A percentile compares a stretch with the other conserved stretches of the same genome.
Evolutionary conservation across 306 rosid genomes (phyloP).

Genomic region (Styphnolobium japonicum): DNA sequence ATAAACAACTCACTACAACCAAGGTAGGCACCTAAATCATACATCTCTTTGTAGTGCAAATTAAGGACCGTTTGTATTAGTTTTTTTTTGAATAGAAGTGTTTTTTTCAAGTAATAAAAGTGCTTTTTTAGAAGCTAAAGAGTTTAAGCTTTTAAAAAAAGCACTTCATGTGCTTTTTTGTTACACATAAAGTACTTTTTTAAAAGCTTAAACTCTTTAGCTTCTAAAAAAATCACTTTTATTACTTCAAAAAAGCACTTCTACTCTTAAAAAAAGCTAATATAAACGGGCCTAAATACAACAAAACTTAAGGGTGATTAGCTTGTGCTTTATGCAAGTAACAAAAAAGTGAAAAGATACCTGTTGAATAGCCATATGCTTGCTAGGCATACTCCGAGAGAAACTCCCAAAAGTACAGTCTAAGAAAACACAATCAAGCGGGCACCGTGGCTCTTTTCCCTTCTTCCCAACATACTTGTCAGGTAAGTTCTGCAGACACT

Average conservation of each 20-base stretch:
- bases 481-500: conserved; percentile 61
- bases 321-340: background rate
- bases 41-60: background rate
- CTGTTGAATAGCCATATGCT: conserved; percentile 57
- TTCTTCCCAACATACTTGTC: conserved; percentile 62
- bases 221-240: too few relatives aligned
- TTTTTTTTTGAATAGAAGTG: too few relatives aligned
- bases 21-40: background rate
- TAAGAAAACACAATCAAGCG: conserved; percentile 64
- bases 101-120: too few relatives aligned
- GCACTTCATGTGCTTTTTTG: too few relatives aligned
- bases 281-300: too few relatives aligned
- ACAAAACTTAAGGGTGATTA: background rate
- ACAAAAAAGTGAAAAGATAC: conserved; percentile 16
- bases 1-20: background rate
- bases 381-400: conserved; percentile 53
- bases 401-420: conserved; percentile 78
- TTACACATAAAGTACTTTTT: too few relatives aligned
- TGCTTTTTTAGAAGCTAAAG: too few relatives aligned
- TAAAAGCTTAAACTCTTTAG: too few relatives aligned
- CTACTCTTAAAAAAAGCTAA: too few relatives aligned
- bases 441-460: conserved; percentile 51
- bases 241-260: too few relatives aligned
- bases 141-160: too few relatives aligned
- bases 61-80: too few relatives aligned